phyloP scores from a whole-genome alignment of 2,329 filamentous ascomycete genomes.

The Pestalotiopsis sp. region DNA sequence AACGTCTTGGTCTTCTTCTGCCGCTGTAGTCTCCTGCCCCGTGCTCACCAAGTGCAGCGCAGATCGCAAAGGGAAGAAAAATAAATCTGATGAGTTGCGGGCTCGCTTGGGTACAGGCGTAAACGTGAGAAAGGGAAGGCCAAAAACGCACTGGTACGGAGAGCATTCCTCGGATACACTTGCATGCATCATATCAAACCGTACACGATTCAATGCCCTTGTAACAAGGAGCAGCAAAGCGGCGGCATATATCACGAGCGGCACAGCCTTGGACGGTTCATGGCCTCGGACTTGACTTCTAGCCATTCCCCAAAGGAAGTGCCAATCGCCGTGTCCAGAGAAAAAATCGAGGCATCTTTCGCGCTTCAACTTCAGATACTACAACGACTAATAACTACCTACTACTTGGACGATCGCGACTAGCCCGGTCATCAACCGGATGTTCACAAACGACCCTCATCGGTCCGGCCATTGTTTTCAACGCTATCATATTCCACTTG shows the following conservation, averaged over 20 bases:
- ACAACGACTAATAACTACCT: neutral
- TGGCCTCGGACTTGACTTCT: neutral
- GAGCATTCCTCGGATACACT: constrained; percentile 6
- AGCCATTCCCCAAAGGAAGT: constrained; percentile 13
- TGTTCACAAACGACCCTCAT: constrained; percentile 4
- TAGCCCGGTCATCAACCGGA: neutral
- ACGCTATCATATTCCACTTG: constrained; percentile 8
- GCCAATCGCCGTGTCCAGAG: neutral
- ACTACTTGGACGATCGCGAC: neutral
- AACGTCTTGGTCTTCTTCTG: neutral
- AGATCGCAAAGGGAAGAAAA: neutral
- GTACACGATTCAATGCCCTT: constrained; percentile 1
- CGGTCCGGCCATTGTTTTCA: neutral
- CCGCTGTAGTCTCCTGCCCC: neutral
- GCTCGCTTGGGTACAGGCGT: constrained; percentile 5
- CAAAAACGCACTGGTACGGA: constrained; percentile 10
- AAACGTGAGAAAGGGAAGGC: neutral
- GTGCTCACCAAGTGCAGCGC: constrained; percentile 1
- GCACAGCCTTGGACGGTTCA: constrained; percentile 4
- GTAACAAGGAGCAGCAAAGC: neutral
- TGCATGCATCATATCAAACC: constrained; percentile 12
- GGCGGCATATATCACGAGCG: constrained; percentile 9
- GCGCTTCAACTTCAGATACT: neutral
- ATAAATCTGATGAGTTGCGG: neutral
- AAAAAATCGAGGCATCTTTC: neutral